Evolutionary conservation across 495 filamentous ascomycete genomes (phyloP).

Genomic region (Tuber calosporum): DNA sequence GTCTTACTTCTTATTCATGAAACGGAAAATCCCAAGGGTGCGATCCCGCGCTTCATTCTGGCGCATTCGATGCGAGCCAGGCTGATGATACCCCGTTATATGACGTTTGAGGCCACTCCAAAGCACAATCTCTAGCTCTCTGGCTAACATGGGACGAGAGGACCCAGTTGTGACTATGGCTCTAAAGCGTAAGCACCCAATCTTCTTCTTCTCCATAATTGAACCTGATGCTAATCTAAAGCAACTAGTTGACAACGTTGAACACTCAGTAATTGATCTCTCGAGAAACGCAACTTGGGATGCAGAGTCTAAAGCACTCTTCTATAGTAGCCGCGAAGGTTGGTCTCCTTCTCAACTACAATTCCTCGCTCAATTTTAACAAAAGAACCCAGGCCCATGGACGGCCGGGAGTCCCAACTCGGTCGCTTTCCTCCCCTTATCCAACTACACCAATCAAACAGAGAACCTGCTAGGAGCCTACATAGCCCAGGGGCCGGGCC

Average conservation of each 20-base stretch:
- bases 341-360: slow-evolving; percentile 42
- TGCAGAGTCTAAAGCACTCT: slow-evolving; percentile 45
- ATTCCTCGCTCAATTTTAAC: slow-evolving; percentile 42
- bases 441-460: slow-evolving; percentile 18
- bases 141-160: not conserved
- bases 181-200: slow-evolving; percentile 13
- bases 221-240: not conserved
- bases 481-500: slow-evolving; percentile 29
- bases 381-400: slow-evolving; percentile 40
- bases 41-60: not conserved
- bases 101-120: not conserved
- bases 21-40: slow-evolving; percentile 1
- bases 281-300: slow-evolving; percentile 46
- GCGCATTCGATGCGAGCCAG: not conserved
- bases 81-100: not conserved
- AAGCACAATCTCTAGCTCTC: not conserved
- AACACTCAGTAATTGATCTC: slow-evolving; percentile 37
- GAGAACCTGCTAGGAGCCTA: slow-evolving; percentile 27
- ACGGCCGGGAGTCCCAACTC: slow-evolving; percentile 41
- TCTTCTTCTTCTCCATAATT: not conserved
- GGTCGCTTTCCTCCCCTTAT: slow-evolving; percentile 42
- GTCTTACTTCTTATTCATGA: not conserved
- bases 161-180: slow-evolving; percentile 24
- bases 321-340: slow-evolving; percentile 43
- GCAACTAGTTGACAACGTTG: slow-evolving; percentile 31